Evolutionary conservation across 345 rosid species (phyloP).

Genomic region (Pelargonium nanum): DNA sequence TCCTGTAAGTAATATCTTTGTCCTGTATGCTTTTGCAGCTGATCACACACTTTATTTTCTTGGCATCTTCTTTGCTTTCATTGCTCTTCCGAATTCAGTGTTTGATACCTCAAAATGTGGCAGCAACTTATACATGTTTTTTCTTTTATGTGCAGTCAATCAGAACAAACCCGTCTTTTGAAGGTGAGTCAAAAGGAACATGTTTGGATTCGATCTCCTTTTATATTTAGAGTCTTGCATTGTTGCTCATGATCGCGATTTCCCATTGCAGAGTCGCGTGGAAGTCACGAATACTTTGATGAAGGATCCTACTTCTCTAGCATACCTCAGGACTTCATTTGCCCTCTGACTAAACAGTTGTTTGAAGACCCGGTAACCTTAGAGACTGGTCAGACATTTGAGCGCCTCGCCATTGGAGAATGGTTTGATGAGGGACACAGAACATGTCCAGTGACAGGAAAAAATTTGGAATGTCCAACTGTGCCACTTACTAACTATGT

Average conservation of each 20-base stretch:
- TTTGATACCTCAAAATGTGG: too few species aligned
- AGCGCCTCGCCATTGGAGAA: conserved; percentile 38
- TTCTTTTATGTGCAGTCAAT: conserved; percentile 19
- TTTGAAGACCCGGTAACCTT: conserved; percentile 57
- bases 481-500: conserved; percentile 43
- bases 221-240: conserved; percentile 7
- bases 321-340: conserved; percentile 35
- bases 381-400: conserved; percentile 57
- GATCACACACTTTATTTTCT: too few species aligned
- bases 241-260: conserved; percentile 9
- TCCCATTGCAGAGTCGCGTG: conserved; percentile 22
- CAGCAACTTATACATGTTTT: background rate
- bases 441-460: conserved; percentile 56
- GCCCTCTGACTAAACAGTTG: conserved; percentile 45
- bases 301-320: conserved; percentile 22
- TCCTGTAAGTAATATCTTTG: conserved; percentile 34
- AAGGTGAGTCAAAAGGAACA: conserved; percentile 25
- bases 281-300: conserved; percentile 13
- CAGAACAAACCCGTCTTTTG: conserved; percentile 6
- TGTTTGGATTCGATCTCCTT: background rate
- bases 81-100: background rate
- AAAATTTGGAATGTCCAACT: conserved; percentile 22
- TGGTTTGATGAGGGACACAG: conserved; percentile 47
- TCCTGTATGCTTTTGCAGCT: too few species aligned
- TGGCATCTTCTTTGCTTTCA: background rate